Base-by-base conservation (phyloP, 371 early-diverging fungal species). In the Mucor saturninus region DNA sequence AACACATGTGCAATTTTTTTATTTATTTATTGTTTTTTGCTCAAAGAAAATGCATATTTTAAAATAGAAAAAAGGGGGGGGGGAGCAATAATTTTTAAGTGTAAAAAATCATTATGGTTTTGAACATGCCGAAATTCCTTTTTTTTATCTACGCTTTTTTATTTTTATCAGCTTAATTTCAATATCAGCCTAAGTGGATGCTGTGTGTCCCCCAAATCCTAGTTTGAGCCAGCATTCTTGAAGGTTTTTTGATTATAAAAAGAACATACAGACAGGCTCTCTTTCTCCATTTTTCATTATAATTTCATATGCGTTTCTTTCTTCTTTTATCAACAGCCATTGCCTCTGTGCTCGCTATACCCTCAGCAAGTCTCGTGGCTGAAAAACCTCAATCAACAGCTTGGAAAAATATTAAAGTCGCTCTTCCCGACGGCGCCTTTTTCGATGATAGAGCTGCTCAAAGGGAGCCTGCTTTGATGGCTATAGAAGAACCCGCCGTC, bases 371-470 rank as follows among this genome's bases (percentile, higher is more conserved):
- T 42, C 6, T 42, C 43, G 43, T 42, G 0, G 43, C 43, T 14
- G 43, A 10, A 42, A 4, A 4, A 42, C n/a, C 6, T 10, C 14
- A 42, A 13, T 4, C 10, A 9, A 4, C 43, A 5, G 43, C 43
- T n/a, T 56, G 57, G 64, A 43, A 15, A 1, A 49, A 30, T 13
- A 63, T 56, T 52, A 63, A 56, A 26, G 42, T 57, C 5, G 57
- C 57, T 42, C 32, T 57, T 11, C 64, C 56, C 7, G 64, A 56
- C 7, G 52, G 64, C 29, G 6, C 51, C 11, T 38, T 56, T 29
- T 37, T 57, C 30, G 57, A 56, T 42, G 62, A 55, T 6, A 45
- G 29, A 45, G 35, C 35, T 21, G 21, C 21, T 21, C 21, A 35
- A 35, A 8, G 35, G 8, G 35, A 35, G 1, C 35, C 35, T 35